A percentile compares a stretch with the other conserved stretches of the same genome.
Conservation (phyloP, 305 asterid species). For the Rubia peregrina region DNA sequence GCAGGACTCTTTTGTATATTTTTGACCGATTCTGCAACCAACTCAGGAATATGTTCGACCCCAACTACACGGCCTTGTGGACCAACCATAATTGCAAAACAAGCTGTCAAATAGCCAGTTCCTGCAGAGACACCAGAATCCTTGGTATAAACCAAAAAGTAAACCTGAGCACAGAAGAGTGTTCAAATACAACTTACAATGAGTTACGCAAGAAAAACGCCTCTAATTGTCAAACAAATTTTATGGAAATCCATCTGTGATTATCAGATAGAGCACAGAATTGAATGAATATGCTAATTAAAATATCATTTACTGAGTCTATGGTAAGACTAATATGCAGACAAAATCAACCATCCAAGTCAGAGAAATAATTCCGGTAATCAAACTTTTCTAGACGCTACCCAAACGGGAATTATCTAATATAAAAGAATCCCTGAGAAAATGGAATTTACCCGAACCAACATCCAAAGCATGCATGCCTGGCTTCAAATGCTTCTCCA, state of each 20-base stretch:
- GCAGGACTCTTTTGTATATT: slow-evolving; percentile 73
- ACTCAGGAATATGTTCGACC: slow-evolving; percentile 89
- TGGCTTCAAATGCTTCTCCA: slow-evolving; percentile 81
- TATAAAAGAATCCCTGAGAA: background rate
- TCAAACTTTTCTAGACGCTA: background rate
- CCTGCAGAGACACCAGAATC: slow-evolving; percentile 28
- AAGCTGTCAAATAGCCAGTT: slow-evolving; percentile 93
- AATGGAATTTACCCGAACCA: slow-evolving; percentile 64
- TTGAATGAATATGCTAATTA: background rate
- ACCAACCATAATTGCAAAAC: slow-evolving; percentile 92
- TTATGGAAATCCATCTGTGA: background rate
- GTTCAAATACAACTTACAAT: background rate
- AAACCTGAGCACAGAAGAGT: background rate
- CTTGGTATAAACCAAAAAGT: background rate
- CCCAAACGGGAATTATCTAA: background rate
- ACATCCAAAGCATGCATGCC: slow-evolving; percentile 90
- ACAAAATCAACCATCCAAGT: background rate
- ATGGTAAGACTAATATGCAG: background rate
- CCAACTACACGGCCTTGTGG: slow-evolving; percentile 83
- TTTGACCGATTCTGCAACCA: slow-evolving; percentile 58
- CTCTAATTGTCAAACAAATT: background rate
- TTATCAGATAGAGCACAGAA: background rate
- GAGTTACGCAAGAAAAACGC: background rate
- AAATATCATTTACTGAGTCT: background rate
- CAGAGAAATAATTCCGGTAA: background rate